phyloP scores from a whole-genome alignment of 805 yeast genomes.

The Grigorovia transvaalensis region DNA sequence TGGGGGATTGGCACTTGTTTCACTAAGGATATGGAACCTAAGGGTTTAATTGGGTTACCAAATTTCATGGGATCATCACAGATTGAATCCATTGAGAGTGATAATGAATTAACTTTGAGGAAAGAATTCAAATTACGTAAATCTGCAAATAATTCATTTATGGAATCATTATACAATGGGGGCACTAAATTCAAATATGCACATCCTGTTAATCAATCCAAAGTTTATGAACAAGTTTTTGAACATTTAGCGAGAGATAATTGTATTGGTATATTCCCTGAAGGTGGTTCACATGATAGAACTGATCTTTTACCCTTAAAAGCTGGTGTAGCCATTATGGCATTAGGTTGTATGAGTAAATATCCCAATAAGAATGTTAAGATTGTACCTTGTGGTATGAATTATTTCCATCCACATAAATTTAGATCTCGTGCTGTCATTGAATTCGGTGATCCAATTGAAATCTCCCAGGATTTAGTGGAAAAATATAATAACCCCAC shows the following conservation, averaged over 20 bases:
- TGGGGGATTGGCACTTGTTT: slow-evolving; percentile 54
- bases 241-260: slow-evolving; percentile 70
- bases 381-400: slow-evolving; percentile 95
- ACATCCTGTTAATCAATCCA: slow-evolving; percentile 73
- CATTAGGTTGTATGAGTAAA: slow-evolving; percentile 80
- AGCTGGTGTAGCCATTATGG: slow-evolving; percentile 98
- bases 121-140: slow-evolving; percentile 56
- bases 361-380: slow-evolving; percentile 68
- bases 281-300: slow-evolving; percentile 96
- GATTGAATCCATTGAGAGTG: slow-evolving; percentile 55
- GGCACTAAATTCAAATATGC: slow-evolving; percentile 62
- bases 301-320: slow-evolving; percentile 82
- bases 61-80: slow-evolving; percentile 68
- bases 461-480: slow-evolving; percentile 51
- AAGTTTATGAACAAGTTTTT: slow-evolving; percentile 76
- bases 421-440: slow-evolving; percentile 92
- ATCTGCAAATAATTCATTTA: slow-evolving; percentile 21
- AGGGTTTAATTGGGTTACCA: slow-evolving; percentile 70
- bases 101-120: slow-evolving; percentile 55
- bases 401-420: slow-evolving; percentile 91
- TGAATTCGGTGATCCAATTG: slow-evolving; percentile 86
- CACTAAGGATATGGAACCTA: slow-evolving; percentile 44
- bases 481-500: slow-evolving; percentile 48
- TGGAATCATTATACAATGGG: slow-evolving; percentile 36
- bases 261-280: slow-evolving; percentile 89